Evolutionary conservation across 352 stramenopile genomes (phyloP), one percentile per base, ranked within the genome.

Genomic region (Phytophthora idaei): DNA sequence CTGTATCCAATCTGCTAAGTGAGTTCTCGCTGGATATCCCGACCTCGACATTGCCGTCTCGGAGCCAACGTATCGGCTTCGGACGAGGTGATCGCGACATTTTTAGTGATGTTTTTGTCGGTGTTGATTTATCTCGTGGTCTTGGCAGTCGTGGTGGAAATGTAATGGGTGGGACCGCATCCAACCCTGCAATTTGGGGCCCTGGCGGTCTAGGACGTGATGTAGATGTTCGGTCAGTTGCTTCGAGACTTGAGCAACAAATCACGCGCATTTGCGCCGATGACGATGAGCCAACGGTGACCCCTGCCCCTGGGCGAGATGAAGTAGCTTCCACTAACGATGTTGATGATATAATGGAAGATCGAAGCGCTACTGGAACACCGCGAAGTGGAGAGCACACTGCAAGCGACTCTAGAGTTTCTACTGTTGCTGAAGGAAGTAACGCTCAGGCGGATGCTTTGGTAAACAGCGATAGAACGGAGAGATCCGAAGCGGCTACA

Each of bases 21-120:
- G 87, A 95, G 37, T 93, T 95, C 58, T 93, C 87, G 6, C 67
- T 95, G 14, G 85, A 94, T 49, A 87, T 93, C 31, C 85, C 85
- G 7, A 76, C 71, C 7, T 79, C 78, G 10, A 59, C 57, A 45
- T 48, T 79, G 44, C 69, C 64, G 31, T 73, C 73, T 27, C 64
- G 72, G 12, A 56, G 53, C 12, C 67, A 77, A 8, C 83, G 83
- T 49, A 44, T 81, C 14, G 67, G 68, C 36, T 71, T 90, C 54
- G 82, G 79, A 32, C 69, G 76, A 41, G 57, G 69, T 28, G 83
- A 93, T 39, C 76, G 77, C 2, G 78, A 89, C 28, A 67, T 85
- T 3, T 78, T 93, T 49, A 66, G 56, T 51, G 68, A 79, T 36
- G 59, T 72, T 49, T 77, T 79, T 57, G 72, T 72, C 29, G 68